Base-by-base conservation (phyloP, 2,329 filamentous ascomycete species). In the Verticillium longisporum region DNA sequence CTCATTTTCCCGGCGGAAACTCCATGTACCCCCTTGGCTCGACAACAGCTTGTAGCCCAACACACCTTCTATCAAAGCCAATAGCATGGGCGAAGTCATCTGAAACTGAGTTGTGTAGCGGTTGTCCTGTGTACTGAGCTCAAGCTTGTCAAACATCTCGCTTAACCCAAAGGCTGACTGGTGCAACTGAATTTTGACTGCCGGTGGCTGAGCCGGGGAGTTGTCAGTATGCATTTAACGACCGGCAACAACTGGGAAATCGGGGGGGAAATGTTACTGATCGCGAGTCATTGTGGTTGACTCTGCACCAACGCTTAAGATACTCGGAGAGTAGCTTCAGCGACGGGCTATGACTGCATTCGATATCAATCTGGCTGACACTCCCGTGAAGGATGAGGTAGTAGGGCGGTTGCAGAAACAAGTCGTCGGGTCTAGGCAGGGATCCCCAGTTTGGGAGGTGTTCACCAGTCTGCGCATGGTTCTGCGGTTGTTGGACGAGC, bases 391-490 rank as follows among this genome's bases (percentile, higher is more conserved):
- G 70, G 14, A 74, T 72, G 6, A 83, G 69, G 59, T 81, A 73
- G 64, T 83, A 83, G 0, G 81, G 81, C 1, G 80, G 77, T 36
- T 71, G 74, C 9, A 74, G 70, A 14, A 81, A 72, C 10, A 83
- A 70, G n/a, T 80, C 74, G 56, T 81, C 78, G 0, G 81, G 81
- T 1, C 78, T 72, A 3, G 77, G 74, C 11, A 83, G 67, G 0
- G 71, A 71, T 4, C 69, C 72, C 1, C 75, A 67, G 32, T 74
- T 73, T 1, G 81, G 79, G 3, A 84, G 68, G 57, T 73, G 72
- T 13, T 75, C 70, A 18, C 37, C 57, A 13, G 64, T 31, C 5
- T 31, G 1, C 26, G 26, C 26, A 5, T 31, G 26, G 26, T 31
- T 31, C 26, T 31, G 26, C 26, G 26, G 26, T 31, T 31, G 26